phyloP scores from a whole-genome alignment of 305 asterid genomes.

The Fraxinus velutina region DNA sequence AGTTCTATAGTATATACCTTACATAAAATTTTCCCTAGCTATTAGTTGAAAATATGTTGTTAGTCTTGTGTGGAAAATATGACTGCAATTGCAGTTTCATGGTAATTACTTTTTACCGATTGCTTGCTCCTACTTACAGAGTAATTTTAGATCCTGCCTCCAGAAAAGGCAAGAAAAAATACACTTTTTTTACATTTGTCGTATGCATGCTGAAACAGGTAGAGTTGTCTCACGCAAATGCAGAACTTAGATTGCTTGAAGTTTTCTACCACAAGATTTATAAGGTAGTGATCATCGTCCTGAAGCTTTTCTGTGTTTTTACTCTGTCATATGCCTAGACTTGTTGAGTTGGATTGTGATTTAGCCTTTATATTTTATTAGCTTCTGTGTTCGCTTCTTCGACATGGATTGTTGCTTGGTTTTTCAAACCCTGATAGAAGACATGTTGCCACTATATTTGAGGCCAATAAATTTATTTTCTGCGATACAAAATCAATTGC shows the following conservation, averaged over 20 bases:
- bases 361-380: constrained; percentile 3
- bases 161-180: not conserved
- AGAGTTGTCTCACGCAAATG: constrained; percentile 42
- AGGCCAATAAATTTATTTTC: not conserved
- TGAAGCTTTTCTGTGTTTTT: not conserved
- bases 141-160: not conserved
- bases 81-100: constrained; percentile 9
- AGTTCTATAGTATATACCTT: constrained; percentile 1
- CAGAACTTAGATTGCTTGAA: constrained; percentile 51
- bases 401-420: constrained; percentile 2
- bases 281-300: constrained; percentile 33
- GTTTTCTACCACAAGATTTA: constrained; percentile 52
- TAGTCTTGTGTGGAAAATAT: constrained; percentile 4
- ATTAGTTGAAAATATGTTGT: not conserved
- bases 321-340: not conserved
- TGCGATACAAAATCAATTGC: not conserved
- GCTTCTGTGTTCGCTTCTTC: not conserved
- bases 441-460: not conserved
- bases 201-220: constrained; percentile 37
- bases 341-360: constrained; percentile 13
- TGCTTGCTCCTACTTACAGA: not conserved
- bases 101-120: not conserved
- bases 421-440: not conserved
- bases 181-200: not conserved
- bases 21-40: not conserved